Percentiles rank a stretch among this genome's conserved stretches.
Evolutionary conservation across 2,329 filamentous ascomycete species (phyloP).

Genomic region (Cladosporium colombiae): DNA sequence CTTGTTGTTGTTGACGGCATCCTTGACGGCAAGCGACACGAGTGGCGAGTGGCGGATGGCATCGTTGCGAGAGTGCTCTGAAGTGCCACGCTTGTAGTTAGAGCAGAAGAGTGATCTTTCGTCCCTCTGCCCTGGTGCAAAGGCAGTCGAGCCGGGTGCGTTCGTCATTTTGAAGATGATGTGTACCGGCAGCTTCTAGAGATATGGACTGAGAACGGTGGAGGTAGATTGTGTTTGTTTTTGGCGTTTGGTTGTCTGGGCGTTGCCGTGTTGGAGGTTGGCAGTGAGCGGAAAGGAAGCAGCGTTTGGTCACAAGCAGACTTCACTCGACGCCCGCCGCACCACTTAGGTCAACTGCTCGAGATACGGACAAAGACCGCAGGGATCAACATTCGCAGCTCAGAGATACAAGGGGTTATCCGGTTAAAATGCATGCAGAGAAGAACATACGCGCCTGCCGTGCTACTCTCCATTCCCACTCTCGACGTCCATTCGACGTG

Average conservation of each 20-base stretch:
- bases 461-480: background rate
- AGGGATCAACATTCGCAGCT: background rate
- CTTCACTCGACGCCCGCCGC: background rate
- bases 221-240: background rate
- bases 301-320: background rate
- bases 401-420: background rate
- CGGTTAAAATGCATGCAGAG: background rate
- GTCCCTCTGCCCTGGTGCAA: background rate
- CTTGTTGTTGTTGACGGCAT: slow-evolving; percentile 20
- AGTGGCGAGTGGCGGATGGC: slow-evolving; percentile 23
- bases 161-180: background rate
- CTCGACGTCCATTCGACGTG: background rate
- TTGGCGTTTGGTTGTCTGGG: background rate
- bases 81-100: background rate
- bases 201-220: background rate
- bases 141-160: background rate
- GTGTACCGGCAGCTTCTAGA: background rate
- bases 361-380: background rate
- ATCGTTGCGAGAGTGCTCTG: background rate
- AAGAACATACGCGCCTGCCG: background rate
- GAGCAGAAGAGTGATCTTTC: background rate
- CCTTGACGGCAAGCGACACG: slow-evolving; percentile 30
- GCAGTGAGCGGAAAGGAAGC: background rate
- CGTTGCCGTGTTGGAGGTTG: background rate
- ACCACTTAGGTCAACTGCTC: background rate